These are phyloP conservation scores for Hondaea fermentalgiana DNA, from an alignment of 108 stramenopile species.

Conservation along the genomic window DNA sequence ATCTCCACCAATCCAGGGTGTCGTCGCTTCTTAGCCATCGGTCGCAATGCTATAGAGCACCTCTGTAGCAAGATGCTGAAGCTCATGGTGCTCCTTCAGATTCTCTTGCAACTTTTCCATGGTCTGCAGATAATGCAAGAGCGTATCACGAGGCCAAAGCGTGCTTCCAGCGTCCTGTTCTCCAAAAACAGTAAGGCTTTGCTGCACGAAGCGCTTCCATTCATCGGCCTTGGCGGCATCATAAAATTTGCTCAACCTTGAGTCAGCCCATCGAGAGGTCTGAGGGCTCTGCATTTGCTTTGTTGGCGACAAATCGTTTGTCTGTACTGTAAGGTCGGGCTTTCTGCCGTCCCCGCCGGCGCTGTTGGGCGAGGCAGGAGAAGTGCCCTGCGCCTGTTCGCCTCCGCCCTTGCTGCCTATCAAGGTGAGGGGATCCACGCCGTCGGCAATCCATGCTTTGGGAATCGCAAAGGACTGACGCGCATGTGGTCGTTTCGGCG, in stretches of 20 bases:
- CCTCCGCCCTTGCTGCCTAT: not conserved
- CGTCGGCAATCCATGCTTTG: not conserved
- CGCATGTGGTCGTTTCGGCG: not conserved
- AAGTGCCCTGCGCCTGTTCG: not conserved
- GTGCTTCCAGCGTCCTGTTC: not conserved
- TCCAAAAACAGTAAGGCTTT: not conserved
- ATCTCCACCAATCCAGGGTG: too few relatives aligned
- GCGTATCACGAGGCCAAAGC: not conserved
- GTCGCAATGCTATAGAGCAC: not conserved
- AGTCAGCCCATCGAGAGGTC: not conserved
- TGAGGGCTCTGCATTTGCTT: not conserved
- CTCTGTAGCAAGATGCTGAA: not conserved
- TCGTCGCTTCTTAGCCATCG: not conserved
- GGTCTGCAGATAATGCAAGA: not conserved
- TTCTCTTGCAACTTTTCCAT: not conserved
- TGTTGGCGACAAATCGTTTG: too few relatives aligned
- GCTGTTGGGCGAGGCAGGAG: not conserved
- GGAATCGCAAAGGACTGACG: not conserved
- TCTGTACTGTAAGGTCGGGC: not conserved
- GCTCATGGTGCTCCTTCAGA: not conserved
- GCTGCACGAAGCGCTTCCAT: not conserved
- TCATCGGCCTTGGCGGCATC: not conserved
- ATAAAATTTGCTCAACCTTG: not conserved
- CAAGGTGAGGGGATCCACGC: not conserved
- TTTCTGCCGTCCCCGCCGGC: not conserved